Conservation (phyloP, 129 eudicot species). For the Ambrosia artemisiifolia region DNA sequence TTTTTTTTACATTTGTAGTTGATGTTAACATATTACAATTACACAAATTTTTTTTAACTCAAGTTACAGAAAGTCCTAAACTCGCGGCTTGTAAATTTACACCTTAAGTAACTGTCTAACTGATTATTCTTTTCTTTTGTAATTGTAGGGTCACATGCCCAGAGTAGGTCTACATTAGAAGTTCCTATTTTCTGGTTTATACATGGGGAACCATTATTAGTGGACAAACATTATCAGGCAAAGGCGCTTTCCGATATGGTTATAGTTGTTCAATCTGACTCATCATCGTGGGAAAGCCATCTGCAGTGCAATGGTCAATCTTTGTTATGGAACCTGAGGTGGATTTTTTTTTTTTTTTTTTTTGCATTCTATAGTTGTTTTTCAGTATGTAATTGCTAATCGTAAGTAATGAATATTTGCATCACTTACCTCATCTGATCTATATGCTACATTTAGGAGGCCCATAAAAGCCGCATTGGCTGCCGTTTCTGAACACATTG, state of each 20-base stretch:
- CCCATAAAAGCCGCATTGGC: conserved; percentile 93
- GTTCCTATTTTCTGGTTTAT: conserved; percentile 95
- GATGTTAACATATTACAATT: not conserved
- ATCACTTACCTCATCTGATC: not conserved
- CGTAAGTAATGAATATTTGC: conserved; percentile 7
- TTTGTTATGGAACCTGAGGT: conserved; percentile 87
- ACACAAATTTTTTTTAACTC: not conserved
- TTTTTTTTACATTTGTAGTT: not conserved
- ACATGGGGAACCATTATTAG: conserved; percentile 73
- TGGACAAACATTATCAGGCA: conserved; percentile 96
- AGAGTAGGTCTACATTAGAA: conserved; percentile 80
- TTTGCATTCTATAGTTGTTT: not conserved
- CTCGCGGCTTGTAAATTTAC: not conserved
- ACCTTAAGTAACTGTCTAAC: not conserved
- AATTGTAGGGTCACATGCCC: conserved; percentile 77
- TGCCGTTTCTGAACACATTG: conserved; percentile 88
- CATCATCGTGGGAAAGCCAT: conserved; percentile 91
- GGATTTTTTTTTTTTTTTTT: not conserved
- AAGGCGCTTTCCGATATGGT: conserved; percentile 96
- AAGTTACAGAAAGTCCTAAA: not conserved
- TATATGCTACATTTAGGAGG: conserved; percentile 50
- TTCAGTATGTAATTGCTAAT: not conserved
- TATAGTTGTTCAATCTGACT: conserved; percentile 85
- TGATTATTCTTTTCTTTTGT: conserved; percentile 21
- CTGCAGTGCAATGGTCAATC: conserved; percentile 90